Percentiles rank a stretch among this genome's conserved stretches.
Evolutionary conservation across 768 basidiomycete species (phyloP).

Genomic region (Boletus edulis): DNA sequence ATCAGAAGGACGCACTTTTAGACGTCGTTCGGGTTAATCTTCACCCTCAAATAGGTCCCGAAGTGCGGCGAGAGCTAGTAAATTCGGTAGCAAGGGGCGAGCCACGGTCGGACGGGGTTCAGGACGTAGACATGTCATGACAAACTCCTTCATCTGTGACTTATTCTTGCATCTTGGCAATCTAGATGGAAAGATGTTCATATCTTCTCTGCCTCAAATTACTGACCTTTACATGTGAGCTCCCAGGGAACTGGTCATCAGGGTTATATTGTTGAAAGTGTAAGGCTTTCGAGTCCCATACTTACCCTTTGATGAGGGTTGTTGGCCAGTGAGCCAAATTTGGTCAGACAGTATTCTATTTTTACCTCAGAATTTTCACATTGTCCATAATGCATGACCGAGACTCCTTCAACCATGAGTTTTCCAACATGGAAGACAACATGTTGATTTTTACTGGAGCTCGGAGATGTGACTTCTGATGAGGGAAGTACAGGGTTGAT

Average conservation of each 20-base stretch:
- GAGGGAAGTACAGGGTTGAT: not conserved
- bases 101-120: slow-evolving; percentile 59
- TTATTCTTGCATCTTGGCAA: not conserved
- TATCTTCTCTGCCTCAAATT: not conserved
- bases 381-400: no score
- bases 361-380: not conserved
- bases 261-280: no score
- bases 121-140: slow-evolving; percentile 65
- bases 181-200: not conserved
- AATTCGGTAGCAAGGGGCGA: slow-evolving; percentile 87
- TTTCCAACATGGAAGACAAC: not conserved
- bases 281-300: no score
- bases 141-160: not conserved
- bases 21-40: slow-evolving; percentile 86
- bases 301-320: no score
- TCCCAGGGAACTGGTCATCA: no score
- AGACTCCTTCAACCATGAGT: no score
- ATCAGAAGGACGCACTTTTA: slow-evolving; percentile 96
- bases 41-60: slow-evolving; percentile 84
- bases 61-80: slow-evolving; percentile 88
- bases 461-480: not conserved
- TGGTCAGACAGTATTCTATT: no score
- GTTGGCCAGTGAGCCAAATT: no score
- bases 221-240: no score
- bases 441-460: not conserved